These are phyloP conservation scores for Symbiodinium natans DNA, from an alignment of 73 alveolate genomes.

Conservation along the genomic window DNA sequence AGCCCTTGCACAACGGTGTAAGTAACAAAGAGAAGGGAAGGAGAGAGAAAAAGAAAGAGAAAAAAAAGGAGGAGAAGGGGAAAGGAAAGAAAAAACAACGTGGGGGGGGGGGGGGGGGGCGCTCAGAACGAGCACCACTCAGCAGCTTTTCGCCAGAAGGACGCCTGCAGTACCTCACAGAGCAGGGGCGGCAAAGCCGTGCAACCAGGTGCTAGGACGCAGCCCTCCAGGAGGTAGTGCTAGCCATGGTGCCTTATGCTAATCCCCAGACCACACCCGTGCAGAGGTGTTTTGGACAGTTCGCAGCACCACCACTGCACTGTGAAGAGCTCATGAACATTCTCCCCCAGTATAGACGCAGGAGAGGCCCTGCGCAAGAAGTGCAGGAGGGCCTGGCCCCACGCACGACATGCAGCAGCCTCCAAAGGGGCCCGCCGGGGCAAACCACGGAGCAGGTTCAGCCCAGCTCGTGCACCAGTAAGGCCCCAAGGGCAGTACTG, in stretches of 20 bases:
- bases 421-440: background rate
- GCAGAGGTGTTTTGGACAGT: background rate
- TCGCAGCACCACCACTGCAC: background rate
- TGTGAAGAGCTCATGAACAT: background rate
- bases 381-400: background rate
- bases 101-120: too few relatives aligned
- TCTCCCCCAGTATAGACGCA: background rate
- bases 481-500: background rate
- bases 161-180: background rate
- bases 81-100: too few relatives aligned
- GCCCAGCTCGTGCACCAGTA: background rate
- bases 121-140: background rate
- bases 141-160: background rate
- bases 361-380: background rate
- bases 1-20: too few relatives aligned
- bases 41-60: too few relatives aligned
- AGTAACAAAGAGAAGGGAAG: too few relatives aligned
- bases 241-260: background rate
- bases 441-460: background rate
- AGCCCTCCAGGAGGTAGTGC: too few relatives aligned
- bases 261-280: background rate
- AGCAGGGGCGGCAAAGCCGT: background rate
- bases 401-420: background rate
- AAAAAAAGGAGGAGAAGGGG: too few relatives aligned
- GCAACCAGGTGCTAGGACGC: too few relatives aligned